Conservation (phyloP, 192 early-diverging fungal genomes). For the Backusella psychrophila region DNA sequence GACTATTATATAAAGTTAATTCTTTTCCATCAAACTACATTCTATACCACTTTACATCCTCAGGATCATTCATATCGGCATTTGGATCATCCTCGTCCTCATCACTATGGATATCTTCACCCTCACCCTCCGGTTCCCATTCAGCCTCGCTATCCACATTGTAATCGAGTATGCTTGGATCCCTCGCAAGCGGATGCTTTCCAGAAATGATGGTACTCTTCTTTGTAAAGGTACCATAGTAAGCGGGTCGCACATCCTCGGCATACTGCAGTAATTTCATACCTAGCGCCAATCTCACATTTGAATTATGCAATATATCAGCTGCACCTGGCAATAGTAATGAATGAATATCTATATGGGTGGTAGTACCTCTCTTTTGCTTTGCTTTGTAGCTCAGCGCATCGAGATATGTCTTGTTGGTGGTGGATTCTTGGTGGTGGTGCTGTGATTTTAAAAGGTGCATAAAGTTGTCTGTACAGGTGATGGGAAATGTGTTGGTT, state of each 20-base stretch:
- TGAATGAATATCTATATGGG: conserved; percentile 29
- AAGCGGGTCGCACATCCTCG: conserved; percentile 72
- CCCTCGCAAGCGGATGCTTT: conserved; percentile 61
- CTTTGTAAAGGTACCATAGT: conserved; percentile 82
- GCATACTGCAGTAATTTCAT: conserved; percentile 71
- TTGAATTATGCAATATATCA: conserved; percentile 30
- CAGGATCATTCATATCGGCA: conserved; percentile 23
- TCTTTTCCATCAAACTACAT: background rate
- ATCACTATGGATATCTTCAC: conserved; percentile 78
- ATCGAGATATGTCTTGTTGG: background rate
- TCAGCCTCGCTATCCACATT: conserved; percentile 87
- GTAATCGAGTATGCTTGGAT: conserved; percentile 69
- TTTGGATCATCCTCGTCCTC: conserved; percentile 66
- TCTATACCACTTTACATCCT: conserved; percentile 24
- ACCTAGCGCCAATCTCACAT: conserved; percentile 32
- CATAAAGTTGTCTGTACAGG: background rate
- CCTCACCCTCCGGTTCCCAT: conserved; percentile 89
- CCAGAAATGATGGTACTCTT: conserved; percentile 50
- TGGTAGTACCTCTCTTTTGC: conserved; percentile 1
- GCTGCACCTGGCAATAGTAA: conserved; percentile 28
- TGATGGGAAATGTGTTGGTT: conserved; percentile 18
- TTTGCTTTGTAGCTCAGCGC: background rate
- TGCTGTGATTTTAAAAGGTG: background rate
- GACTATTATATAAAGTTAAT: conserved; percentile 40
- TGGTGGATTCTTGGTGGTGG: background rate